Evolutionary conservation across 805 yeast species (phyloP), one percentile per base, ranked within the genome.

Genomic region (Vanderwaltozyma verrucispora): DNA sequence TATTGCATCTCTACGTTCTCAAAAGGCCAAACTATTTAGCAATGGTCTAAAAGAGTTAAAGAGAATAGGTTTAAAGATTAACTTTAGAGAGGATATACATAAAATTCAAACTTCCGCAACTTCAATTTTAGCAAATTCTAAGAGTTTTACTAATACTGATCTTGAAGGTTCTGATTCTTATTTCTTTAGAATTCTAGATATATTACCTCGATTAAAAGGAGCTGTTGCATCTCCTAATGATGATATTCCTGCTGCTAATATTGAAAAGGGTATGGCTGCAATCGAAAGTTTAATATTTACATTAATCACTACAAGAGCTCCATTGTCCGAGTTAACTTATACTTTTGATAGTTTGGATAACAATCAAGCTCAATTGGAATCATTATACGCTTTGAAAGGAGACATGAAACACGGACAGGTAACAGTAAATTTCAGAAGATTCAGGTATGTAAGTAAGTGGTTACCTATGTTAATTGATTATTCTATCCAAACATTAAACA

Each of bases 181-280:
- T 47, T 87, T 75, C 60, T 82, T 72, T 63, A 68, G 84, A 42
- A 57, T 85, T 8, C 59, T 92, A 27, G 97, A 92, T 48, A 53
- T 88, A 20, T 59, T 89, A 31, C 96, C 96, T 3, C 68, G 89
- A 32, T 62, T 89, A 39, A 71, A 95, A 50, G 71, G 78, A 15
- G 63, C 83, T 2, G 76, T 79, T 10, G 58, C 75, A 2, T 65
- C 66, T 12, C 73, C 77, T 12, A 71, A 77, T 8, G 80, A 75
- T 7, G 96, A 86, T 48, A 75, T 84, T 18, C 92, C 96, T 3
- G 28, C 42, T 11, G 64, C 72, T 2, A 94, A 82, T 53, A 71
- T 83, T 23, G 81, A 76, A 43, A 79, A 78, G 46, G 94, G 87
- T 28, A 64, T 86, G 49, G 86, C 87, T 8, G 76, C 77, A 8